Percentiles rank a stretch among this genome's conserved stretches.
These are phyloP conservation scores for Carpinus viminea DNA, from an alignment of 306 rosid genomes.

Conservation along the genomic window DNA sequence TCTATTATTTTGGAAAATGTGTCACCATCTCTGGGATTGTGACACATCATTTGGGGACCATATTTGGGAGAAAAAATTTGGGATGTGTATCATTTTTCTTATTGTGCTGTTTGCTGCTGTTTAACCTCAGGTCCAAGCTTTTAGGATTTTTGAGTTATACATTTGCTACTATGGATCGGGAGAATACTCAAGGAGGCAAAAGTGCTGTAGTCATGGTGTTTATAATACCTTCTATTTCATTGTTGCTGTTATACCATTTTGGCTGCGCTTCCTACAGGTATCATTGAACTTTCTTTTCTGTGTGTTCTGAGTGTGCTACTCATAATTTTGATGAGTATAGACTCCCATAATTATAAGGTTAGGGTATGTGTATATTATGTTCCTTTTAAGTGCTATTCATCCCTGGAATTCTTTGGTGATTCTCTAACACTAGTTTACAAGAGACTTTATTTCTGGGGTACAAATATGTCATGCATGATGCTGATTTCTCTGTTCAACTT, in stretches of 20 bases:
- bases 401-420: background rate
- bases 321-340: too few species aligned
- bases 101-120: slow-evolving; percentile 26
- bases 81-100: background rate
- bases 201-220: slow-evolving; percentile 51
- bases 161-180: slow-evolving; percentile 75
- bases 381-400: background rate
- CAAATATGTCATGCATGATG: background rate
- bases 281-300: background rate
- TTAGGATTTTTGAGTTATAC: slow-evolving; percentile 59
- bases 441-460: background rate
- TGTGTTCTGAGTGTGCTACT: too few species aligned
- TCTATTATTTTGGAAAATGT: too few species aligned
- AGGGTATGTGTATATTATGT: background rate
- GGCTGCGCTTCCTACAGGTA: slow-evolving; percentile 71
- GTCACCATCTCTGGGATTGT: too few species aligned
- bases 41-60: too few species aligned
- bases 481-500: background rate
- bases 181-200: slow-evolving; percentile 61
- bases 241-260: slow-evolving; percentile 53
- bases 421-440: background rate
- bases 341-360: background rate
- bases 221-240: slow-evolving; percentile 49
- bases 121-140: slow-evolving; percentile 55
- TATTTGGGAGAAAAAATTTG: too few species aligned